Percentiles rank a stretch among this genome's conserved stretches.
phyloP scores from a whole-genome alignment of 225 moss, liverwort and hornwort species.

The Rhytidiadelphus loreus region DNA sequence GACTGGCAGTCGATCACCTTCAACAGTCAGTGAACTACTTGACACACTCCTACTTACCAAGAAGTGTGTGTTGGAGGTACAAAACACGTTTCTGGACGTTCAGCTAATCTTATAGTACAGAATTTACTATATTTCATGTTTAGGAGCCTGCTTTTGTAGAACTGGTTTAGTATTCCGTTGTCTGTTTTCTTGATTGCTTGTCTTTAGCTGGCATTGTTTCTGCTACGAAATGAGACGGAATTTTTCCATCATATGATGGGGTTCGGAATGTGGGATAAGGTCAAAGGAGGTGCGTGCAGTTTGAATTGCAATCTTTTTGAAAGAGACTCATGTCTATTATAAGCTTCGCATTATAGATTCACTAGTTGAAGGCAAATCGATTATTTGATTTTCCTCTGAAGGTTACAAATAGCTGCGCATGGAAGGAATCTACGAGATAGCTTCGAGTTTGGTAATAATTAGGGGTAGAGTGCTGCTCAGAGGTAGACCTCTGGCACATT shows the following conservation, averaged over 20 bases:
- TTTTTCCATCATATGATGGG: background rate
- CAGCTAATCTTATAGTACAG: background rate
- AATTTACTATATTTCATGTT: background rate
- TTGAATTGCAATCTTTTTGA: background rate
- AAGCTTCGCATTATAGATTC: background rate
- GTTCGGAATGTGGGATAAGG: background rate
- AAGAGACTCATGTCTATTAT: background rate
- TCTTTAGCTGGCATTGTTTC: background rate
- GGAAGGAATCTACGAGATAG: background rate
- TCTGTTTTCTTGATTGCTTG: background rate
- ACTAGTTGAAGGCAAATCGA: background rate
- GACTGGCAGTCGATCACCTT: slow-evolving; percentile 48
- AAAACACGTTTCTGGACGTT: background rate
- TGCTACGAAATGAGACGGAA: background rate
- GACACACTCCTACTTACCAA: slow-evolving; percentile 41
- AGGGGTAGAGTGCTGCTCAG: background rate
- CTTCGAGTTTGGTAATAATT: background rate
- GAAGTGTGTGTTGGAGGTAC: slow-evolving; percentile 58
- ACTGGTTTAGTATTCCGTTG: background rate
- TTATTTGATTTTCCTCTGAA: background rate
- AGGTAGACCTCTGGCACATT: background rate
- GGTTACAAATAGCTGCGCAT: background rate
- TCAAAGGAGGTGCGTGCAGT: background rate
- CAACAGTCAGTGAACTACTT: slow-evolving; percentile 67
- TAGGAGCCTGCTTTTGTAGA: background rate